Base-by-base conservation (phyloP, 2,329 filamentous ascomycete species). In the Talaromyces sp. region DNA sequence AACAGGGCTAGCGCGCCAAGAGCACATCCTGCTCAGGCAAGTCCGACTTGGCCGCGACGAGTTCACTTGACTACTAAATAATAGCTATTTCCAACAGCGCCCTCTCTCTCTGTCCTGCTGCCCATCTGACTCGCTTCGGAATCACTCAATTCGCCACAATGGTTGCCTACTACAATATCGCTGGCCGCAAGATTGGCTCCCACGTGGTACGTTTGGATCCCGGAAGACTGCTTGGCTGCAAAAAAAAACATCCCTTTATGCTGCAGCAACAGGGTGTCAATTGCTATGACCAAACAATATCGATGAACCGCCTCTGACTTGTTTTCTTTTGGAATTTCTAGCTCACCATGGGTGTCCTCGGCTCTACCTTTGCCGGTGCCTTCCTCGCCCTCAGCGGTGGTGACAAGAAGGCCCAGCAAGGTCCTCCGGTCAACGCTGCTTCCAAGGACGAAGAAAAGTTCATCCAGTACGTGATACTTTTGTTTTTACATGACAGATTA, bases 391-490 rank as follows among this genome's bases (percentile, higher is more conserved):
- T 78, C 67, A 73, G 79, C 64, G 79, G 80, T 64, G 72, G 73
- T 60, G 75, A 77, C 67, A 80, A 82, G 68, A 73, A 78, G 65
- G 69, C 75, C 66, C 72, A 78, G 64, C 18, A 51, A 50, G 77
- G 76, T 63, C 86, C 86, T 60, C 83, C 85, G 50, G 85, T 88
- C 77, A 85, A 87, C 72, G 86, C 86, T 59, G 79, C 80, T 70
- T 87, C 83, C 79, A 87, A 87, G 76, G 86, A 88, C 68, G 86
- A 89, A 79, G 86, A 88, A 79, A 82, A 82, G 71, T 89, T 88
- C 75, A 86, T 89, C 72, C 83, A 87, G 86, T 89, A 83, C 65
- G 83, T 80, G 5, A 28, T 7, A 28, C 23, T 40, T 5, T 18
- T n/a, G 31, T 9, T 9, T 31, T 4, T 36, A 12, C 5, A 36